Conservation (phyloP, 148 eudicot species). For the Talinum fruticosum region DNA sequence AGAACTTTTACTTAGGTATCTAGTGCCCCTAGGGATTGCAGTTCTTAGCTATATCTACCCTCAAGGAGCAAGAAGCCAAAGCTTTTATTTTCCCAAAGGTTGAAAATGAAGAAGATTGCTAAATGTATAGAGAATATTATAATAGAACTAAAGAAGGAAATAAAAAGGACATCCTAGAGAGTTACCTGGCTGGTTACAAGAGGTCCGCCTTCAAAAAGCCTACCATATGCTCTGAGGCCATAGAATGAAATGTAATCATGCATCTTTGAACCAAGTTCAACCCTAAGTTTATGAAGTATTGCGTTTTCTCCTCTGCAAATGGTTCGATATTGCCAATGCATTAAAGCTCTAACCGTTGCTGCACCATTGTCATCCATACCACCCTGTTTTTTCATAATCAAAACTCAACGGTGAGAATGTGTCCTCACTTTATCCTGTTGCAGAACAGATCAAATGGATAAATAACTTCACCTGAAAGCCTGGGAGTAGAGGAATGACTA, state of each 20-base stretch:
- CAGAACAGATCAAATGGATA: slow-evolving; percentile 7
- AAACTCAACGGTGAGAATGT: slow-evolving; percentile 18
- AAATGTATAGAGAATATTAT: background rate
- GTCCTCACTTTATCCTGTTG: background rate
- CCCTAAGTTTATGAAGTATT: slow-evolving; percentile 62
- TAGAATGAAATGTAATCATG: slow-evolving; percentile 89
- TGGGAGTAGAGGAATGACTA: slow-evolving; percentile 89
- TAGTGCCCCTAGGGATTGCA: background rate
- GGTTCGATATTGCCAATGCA: slow-evolving; percentile 99
- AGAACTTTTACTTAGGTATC: background rate
- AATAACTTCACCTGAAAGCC: slow-evolving; percentile 79
- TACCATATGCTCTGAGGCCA: slow-evolving; percentile 90
- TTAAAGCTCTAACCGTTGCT: slow-evolving; percentile 93
- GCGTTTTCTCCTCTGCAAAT: slow-evolving; percentile 89
- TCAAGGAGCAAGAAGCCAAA: background rate
- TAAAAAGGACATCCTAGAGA: slow-evolving; percentile 1
- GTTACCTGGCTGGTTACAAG: slow-evolving; percentile 83
- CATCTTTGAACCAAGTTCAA: slow-evolving; percentile 64
- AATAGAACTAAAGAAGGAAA: background rate
- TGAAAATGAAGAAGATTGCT: background rate
- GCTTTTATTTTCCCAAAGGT: background rate
- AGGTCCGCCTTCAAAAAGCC: slow-evolving; percentile 84
- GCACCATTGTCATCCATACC: slow-evolving; percentile 98
- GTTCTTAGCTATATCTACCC: background rate
- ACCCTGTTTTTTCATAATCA: slow-evolving; percentile 54